Conservation (phyloP, 2,329 filamentous ascomycete species). For the Trichoderma cornu-damae region DNA sequence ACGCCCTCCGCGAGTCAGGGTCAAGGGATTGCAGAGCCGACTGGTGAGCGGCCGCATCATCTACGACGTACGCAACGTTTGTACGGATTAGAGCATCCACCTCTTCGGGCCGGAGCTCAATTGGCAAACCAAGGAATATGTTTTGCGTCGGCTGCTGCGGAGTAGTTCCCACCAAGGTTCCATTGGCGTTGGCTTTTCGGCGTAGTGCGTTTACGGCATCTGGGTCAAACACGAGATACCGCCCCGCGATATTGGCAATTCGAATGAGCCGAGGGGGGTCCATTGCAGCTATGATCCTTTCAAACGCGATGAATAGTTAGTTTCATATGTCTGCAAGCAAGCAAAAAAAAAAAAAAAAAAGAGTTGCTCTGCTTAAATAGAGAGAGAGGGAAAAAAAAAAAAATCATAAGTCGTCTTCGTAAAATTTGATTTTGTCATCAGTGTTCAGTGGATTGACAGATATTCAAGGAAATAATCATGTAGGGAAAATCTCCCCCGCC, state of each 20-base stretch:
- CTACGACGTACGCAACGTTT: slow-evolving; percentile 70
- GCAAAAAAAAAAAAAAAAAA: not conserved
- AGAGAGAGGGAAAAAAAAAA: not conserved
- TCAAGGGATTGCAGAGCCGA: slow-evolving; percentile 55
- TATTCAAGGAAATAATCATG: slow-evolving; percentile 50
- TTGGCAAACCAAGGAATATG: slow-evolving; percentile 80
- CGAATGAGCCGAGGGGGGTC: slow-evolving; percentile 50
- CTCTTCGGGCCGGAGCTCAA: slow-evolving; percentile 90
- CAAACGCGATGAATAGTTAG: not conserved
- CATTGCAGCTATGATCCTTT: slow-evolving; percentile 24
- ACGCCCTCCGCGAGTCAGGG: slow-evolving; percentile 53
- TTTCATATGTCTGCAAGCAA: not conserved
- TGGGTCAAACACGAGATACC: slow-evolving; percentile 86
- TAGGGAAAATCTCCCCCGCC: not conserved
- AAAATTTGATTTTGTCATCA: slow-evolving; percentile 41
- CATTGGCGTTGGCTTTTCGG: slow-evolving; percentile 75
- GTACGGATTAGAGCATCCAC: slow-evolving; percentile 73
- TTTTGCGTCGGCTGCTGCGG: slow-evolving; percentile 94
- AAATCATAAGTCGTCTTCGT: slow-evolving; percentile 43
- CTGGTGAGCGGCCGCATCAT: slow-evolving; percentile 69
- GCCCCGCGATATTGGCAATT: slow-evolving; percentile 73
- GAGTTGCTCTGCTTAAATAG: not conserved
- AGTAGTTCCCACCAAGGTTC: slow-evolving; percentile 78
- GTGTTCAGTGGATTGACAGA: slow-evolving; percentile 58
- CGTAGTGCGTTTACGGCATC: slow-evolving; percentile 73